Evolutionary conservation across 352 stramenopile species (phyloP).

Genomic region (Phytophthora megakarya): DNA sequence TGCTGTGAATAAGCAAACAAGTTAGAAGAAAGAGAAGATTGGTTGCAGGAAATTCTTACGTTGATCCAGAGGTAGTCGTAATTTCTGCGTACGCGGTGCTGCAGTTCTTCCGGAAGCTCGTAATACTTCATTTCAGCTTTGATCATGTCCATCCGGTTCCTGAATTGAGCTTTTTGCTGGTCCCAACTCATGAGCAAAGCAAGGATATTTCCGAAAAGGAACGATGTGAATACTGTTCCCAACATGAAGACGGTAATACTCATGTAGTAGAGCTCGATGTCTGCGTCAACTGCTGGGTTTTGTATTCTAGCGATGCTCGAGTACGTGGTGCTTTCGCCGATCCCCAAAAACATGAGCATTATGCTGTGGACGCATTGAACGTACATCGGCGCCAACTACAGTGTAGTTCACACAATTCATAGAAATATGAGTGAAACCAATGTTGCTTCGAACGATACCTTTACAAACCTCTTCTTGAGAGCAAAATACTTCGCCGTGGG

Average conservation of each 20-base stretch:
- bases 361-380: constrained; percentile 76
- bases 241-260: constrained; percentile 76
- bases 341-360: constrained; percentile 82
- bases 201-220: constrained; percentile 84
- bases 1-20: constrained; percentile 40
- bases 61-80: constrained; percentile 90
- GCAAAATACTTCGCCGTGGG: constrained; percentile 37
- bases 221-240: constrained; percentile 66
- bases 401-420: constrained; percentile 7
- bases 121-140: constrained; percentile 83
- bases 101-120: constrained; percentile 69
- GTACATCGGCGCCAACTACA: constrained; percentile 70
- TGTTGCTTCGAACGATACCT: not conserved
- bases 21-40: not conserved
- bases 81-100: constrained; percentile 77
- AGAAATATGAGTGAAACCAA: not conserved
- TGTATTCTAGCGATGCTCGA: constrained; percentile 56
- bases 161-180: constrained; percentile 77
- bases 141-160: constrained; percentile 89
- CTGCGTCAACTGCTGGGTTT: constrained; percentile 47
- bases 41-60: constrained; percentile 33
- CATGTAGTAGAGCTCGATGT: constrained; percentile 60
- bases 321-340: constrained; percentile 68
- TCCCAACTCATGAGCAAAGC: constrained; percentile 83
- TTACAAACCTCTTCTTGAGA: constrained; percentile 42